phyloP scores from a whole-genome alignment of 1,139 yeast species.

The Blastobotrys raffinosifermentans region DNA sequence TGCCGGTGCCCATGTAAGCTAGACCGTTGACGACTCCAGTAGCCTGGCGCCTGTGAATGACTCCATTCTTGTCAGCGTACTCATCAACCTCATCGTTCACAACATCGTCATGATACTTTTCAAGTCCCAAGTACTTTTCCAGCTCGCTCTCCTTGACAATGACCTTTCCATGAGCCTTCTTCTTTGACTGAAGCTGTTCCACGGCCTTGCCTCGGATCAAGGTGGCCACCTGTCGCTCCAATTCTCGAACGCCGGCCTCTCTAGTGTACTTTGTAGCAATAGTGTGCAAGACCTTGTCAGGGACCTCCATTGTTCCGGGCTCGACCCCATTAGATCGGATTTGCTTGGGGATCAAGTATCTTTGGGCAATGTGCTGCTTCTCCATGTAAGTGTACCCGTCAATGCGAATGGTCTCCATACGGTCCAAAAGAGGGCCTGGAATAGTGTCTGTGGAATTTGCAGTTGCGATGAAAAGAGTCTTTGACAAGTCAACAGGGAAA shows the following conservation, averaged over 20 bases:
- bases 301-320: constrained; percentile 35
- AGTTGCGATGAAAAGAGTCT: constrained; percentile 80
- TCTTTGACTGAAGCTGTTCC: constrained; percentile 52
- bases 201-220: constrained; percentile 80
- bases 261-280: constrained; percentile 69
- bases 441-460: constrained; percentile 77
- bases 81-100: constrained; percentile 33
- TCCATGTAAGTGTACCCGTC: constrained; percentile 80
- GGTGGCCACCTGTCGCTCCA: constrained; percentile 67
- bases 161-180: constrained; percentile 11
- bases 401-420: constrained; percentile 78
- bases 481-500: constrained; percentile 81
- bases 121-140: constrained; percentile 43
- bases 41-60: constrained; percentile 34
- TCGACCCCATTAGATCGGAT: constrained; percentile 64
- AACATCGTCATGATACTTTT: constrained; percentile 34
- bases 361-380: constrained; percentile 66
- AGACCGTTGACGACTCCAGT: constrained; percentile 87
- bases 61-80: constrained; percentile 21
- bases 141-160: constrained; percentile 32
- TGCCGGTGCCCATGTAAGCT: constrained; percentile 83
- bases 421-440: constrained; percentile 74
- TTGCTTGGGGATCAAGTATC: constrained; percentile 76
- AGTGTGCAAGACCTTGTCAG: constrained; percentile 49
- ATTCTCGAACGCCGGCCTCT: constrained; percentile 81